Evolutionary conservation across 257 asterid species (phyloP).

Genomic region (Pogostemon cablin): DNA sequence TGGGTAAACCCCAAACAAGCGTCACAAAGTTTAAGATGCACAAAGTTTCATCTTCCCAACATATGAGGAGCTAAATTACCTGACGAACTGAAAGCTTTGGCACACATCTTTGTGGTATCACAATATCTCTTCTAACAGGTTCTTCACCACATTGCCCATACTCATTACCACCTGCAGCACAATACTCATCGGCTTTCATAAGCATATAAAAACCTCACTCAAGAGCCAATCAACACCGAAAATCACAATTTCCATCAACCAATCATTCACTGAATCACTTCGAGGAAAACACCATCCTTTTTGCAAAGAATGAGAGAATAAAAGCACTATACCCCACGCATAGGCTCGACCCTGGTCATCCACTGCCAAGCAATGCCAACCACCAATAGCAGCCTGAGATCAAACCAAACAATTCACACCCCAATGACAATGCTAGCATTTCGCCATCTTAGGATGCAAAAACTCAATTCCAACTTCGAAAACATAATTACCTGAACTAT

Average conservation of each 20-base stretch:
- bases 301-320: slow-evolving; percentile 1
- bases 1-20: slow-evolving; percentile 18
- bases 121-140: slow-evolving; percentile 90
- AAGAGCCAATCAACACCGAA: slow-evolving; percentile 24
- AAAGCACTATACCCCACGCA: slow-evolving; percentile 81
- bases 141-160: slow-evolving; percentile 99
- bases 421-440: slow-evolving; percentile 2
- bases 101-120: slow-evolving; percentile 87
- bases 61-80: slow-evolving; percentile 46
- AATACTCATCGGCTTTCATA: slow-evolving; percentile 29
- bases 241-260: slow-evolving; percentile 18
- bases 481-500: slow-evolving; percentile 75
- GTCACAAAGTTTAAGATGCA: slow-evolving; percentile 8
- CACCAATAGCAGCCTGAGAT: slow-evolving; percentile 97
- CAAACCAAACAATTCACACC: slow-evolving; percentile 27
- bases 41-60: not conserved
- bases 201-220: slow-evolving; percentile 15
- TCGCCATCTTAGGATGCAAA: slow-evolving; percentile 14
- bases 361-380: slow-evolving; percentile 99
- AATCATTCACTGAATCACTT: slow-evolving; percentile 16
- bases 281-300: slow-evolving; percentile 10
- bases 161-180: slow-evolving; percentile 89
- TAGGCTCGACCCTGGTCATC: slow-evolving; percentile 97
- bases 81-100: slow-evolving; percentile 92
- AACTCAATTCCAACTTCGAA: not conserved